Conservation (phyloP, 2,329 filamentous ascomycete genomes). For the Ilyonectria robusta region DNA sequence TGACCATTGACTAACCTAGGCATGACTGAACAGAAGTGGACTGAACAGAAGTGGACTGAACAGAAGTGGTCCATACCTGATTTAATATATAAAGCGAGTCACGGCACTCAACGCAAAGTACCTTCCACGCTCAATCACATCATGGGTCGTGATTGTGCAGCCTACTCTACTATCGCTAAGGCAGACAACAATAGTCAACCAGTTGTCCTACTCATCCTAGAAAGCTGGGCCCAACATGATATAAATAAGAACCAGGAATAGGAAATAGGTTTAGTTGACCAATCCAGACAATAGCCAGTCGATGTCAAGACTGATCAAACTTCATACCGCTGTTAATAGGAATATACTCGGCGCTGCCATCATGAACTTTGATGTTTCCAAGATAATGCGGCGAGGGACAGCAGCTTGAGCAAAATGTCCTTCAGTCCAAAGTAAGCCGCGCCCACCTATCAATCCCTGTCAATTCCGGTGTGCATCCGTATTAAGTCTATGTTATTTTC, state of each 20-base stretch:
- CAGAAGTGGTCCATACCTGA: background rate
- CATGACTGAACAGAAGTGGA: background rate
- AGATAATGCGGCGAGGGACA: background rate
- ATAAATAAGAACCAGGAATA: background rate
- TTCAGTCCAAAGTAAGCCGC: background rate
- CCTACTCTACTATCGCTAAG: background rate
- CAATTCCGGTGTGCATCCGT: background rate
- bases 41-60: background rate
- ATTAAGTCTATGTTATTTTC: background rate
- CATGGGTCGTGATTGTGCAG: background rate
- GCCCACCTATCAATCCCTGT: background rate
- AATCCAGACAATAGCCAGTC: background rate
- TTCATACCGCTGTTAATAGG: background rate
- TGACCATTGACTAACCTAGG: background rate
- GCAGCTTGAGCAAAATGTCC: background rate
- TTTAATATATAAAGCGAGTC: background rate
- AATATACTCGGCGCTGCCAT: background rate
- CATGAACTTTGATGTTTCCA: background rate
- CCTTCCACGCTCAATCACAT: background rate
- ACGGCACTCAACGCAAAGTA: background rate
- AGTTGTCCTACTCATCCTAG: background rate
- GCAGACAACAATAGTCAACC: background rate
- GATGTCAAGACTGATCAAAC: background rate
- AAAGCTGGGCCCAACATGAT: background rate
- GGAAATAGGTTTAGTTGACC: background rate